Base-by-base conservation (phyloP, 1,139 yeast genomes). In the Trichomonascaceae sp. region DNA sequence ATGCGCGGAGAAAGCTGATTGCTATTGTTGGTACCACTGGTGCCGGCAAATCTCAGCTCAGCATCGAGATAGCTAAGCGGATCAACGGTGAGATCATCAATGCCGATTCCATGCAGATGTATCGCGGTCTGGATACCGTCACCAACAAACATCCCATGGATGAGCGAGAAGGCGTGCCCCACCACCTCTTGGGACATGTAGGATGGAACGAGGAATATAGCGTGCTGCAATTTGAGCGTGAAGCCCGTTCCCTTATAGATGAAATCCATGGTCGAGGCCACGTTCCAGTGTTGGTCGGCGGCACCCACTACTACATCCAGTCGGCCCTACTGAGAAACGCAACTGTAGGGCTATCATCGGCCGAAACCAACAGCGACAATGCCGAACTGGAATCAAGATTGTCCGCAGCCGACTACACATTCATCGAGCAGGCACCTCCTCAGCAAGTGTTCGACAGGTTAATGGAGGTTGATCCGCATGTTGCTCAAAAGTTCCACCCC, bases 91-190 rank as follows among this genome's bases (percentile, higher is more conserved):
- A 92, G 54, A 69, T 89, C 46, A 80, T 89, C 46, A 89, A 89
- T 57, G 94, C 94, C 0, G 99, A 89, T 54, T 84, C 97, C 3
- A 87, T 89, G 96, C 98, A 92, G 57, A 81, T 89, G 57, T 89
- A 89, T 54, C 58, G 64, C 27, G 76, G 72, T 1, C 59, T 76
- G 2, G 85, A 80, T 16, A 71, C 72, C 18, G 82, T 89, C 43
- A 84, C 98, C 26, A 92, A 92, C 52, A 89, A 89, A 48, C 97
- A 87, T 47, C 97, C 98, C 0, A 38, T 77, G 1, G 63, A 60
- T 0, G 96, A 89, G 45, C 63, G 95, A 27, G 64, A 67, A 4
- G 85, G 81, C 0, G 53, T 89, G 0, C 66, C 73, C 0, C 99
- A 89, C 50, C 95, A 87, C 61, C 74, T 92, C 1, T 76, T 89